phyloP scores from a whole-genome alignment of 345 rosid genomes.

The Populus nigra region DNA sequence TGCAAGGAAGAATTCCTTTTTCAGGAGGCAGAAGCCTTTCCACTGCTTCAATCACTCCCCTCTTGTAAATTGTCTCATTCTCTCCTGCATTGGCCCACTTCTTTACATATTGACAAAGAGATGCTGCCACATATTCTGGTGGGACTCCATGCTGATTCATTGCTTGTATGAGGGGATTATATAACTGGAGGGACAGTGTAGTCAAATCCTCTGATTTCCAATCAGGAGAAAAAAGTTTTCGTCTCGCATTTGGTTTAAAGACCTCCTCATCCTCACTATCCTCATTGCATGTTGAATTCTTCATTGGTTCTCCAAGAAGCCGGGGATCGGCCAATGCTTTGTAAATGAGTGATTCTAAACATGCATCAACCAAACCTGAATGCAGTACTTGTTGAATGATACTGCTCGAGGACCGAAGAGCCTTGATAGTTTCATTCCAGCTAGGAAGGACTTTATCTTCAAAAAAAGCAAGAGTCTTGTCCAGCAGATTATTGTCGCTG shows the following conservation, averaged over 20 bases:
- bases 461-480: slow-evolving; percentile 45
- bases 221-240: slow-evolving; percentile 52
- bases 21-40: slow-evolving; percentile 60
- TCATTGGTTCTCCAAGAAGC: slow-evolving; percentile 58
- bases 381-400: slow-evolving; percentile 38
- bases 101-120: slow-evolving; percentile 52
- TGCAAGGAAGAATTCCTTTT: slow-evolving; percentile 52
- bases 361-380: slow-evolving; percentile 53
- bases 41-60: slow-evolving; percentile 57
- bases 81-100: slow-evolving; percentile 41
- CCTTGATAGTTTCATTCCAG: slow-evolving; percentile 81
- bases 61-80: slow-evolving; percentile 34
- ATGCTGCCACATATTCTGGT: slow-evolving; percentile 41
- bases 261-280: slow-evolving; percentile 30
- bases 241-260: slow-evolving; percentile 62
- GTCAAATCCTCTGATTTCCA: slow-evolving; percentile 61
- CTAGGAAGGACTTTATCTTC: slow-evolving; percentile 49
- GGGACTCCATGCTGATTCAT: slow-evolving; percentile 43
- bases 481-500: slow-evolving; percentile 53
- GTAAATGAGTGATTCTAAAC: slow-evolving; percentile 53
- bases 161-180: slow-evolving; percentile 38
- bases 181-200: slow-evolving; percentile 52
- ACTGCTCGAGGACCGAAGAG: slow-evolving; percentile 37
- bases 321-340: slow-evolving; percentile 56
- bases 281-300: slow-evolving; percentile 8